These are phyloP conservation scores for Leptographium flavum DNA, from an alignment of 2,329 filamentous ascomycete species.

Conservation along the genomic window DNA sequence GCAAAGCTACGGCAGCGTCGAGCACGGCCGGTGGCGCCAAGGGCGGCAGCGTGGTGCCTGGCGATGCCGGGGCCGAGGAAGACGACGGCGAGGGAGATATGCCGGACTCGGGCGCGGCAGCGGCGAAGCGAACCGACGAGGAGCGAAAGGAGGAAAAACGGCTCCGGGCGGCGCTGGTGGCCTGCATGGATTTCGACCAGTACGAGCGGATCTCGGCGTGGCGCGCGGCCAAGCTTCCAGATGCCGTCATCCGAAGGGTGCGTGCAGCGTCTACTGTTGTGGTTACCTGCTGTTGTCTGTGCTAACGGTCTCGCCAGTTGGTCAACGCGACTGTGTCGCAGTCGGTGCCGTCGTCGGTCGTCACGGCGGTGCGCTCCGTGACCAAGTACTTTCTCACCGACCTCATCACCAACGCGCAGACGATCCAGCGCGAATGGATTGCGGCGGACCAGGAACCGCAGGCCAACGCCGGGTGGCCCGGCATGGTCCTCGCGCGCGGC, in stretches of 20 bases:
- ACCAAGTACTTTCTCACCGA: conserved; percentile 67
- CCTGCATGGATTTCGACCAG: conserved; percentile 51
- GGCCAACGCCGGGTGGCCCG: conserved; percentile 26
- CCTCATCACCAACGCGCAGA: conserved; percentile 56
- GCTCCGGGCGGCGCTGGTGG: conserved; percentile 45
- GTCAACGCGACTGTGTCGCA: conserved; percentile 72
- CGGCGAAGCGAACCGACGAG: conserved; percentile 28
- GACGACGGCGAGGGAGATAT: conserved; percentile 23
- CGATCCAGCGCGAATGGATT: conserved; percentile 59
- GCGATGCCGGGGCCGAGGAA: conserved; percentile 32
- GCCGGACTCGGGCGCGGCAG: conserved; percentile 15
- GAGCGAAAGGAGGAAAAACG: conserved; percentile 52
- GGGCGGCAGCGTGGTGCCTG: conserved; percentile 10
- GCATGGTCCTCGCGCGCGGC: conserved; percentile 13
- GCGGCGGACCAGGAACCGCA: conserved; percentile 41
- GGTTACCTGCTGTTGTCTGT: background rate
- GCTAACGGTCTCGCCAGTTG: conserved; percentile 28
- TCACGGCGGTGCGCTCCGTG: conserved; percentile 61
- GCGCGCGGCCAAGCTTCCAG: conserved; percentile 53
- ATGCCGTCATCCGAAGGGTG: conserved; percentile 54
- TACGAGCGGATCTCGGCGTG: conserved; percentile 57
- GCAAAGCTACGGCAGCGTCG: conserved; percentile 28
- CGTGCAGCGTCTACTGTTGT: conserved; percentile 13
- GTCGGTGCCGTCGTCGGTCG: conserved; percentile 58
- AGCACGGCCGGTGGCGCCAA: conserved; percentile 24